Evolutionary conservation across 257 asterid genomes (phyloP).

Genomic region (Solanum etuberosum): DNA sequence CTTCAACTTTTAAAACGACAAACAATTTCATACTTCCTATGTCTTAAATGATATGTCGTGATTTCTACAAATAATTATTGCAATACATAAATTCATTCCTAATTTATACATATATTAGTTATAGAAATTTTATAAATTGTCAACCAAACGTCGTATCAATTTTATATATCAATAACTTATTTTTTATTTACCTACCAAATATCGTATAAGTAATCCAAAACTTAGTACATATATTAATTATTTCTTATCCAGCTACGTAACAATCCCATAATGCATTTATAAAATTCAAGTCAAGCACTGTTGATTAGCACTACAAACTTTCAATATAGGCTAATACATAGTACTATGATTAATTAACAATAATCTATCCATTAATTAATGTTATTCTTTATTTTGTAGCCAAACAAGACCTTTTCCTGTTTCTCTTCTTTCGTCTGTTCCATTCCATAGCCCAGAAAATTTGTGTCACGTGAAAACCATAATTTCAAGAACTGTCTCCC

Average conservation of each 20-base stretch:
- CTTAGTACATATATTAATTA: too few species aligned
- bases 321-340: neutral
- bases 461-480: neutral
- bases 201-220: too few species aligned
- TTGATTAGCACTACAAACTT: neutral
- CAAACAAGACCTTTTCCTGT: neutral
- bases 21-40: neutral
- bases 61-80: too few species aligned
- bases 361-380: neutral
- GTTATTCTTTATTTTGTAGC: neutral
- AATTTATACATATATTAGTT: too few species aligned
- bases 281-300: neutral
- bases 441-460: neutral
- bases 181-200: neutral
- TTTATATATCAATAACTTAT: too few species aligned
- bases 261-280: neutral
- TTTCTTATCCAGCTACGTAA: neutral
- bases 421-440: neutral
- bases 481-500: neutral
- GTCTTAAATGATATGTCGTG: too few species aligned
- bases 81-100: neutral
- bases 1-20: neutral
- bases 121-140: too few species aligned
- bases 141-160: too few species aligned
- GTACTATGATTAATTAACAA: neutral